Evolutionary conservation across 768 basidiomycete genomes (phyloP).

Genomic region (Sporobolomyces pararoseus): DNA sequence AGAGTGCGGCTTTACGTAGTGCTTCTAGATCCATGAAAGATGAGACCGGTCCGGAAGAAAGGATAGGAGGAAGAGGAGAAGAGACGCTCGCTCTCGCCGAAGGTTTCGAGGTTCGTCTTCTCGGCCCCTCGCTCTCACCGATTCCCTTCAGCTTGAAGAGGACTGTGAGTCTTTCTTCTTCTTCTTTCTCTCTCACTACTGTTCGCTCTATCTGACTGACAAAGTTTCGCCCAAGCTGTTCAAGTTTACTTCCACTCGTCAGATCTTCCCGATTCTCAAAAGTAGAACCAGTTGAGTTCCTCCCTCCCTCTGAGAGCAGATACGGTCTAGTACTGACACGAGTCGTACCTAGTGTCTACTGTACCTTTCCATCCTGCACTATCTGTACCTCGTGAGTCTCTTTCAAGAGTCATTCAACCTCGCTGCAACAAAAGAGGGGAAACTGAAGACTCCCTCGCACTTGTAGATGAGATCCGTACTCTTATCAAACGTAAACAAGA

Average conservation of each 20-base stretch:
- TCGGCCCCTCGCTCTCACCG: not conserved
- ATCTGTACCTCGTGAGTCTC: slow-evolving; percentile 22
- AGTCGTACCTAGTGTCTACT: slow-evolving; percentile 3
- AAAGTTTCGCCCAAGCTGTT: slow-evolving; percentile 17
- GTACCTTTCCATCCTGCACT: slow-evolving; percentile 32
- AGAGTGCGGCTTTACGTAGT: slow-evolving; percentile 20
- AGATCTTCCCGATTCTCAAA: no score
- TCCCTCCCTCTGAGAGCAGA: not conserved
- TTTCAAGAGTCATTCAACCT: slow-evolving; percentile 2
- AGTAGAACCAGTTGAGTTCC: slow-evolving; percentile 17
- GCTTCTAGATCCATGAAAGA: slow-evolving; percentile 28
- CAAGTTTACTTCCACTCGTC: not conserved
- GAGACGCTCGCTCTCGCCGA: no score
- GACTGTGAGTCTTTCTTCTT: not conserved
- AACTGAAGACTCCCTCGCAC: no score
- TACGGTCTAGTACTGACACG: not conserved
- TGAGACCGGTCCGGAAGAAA: not conserved
- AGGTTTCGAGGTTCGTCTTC: no score
- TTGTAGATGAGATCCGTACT: slow-evolving; percentile 35
- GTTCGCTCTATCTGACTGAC: not conserved
- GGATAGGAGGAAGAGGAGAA: not conserved
- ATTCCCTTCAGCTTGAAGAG: no score
- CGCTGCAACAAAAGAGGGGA: no score
- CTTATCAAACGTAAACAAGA: slow-evolving; percentile 37
- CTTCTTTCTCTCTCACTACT: not conserved